These are phyloP conservation scores for Fusarium ambrosium DNA, from an alignment of 2,329 filamentous ascomycete genomes.

Conservation along the genomic window DNA sequence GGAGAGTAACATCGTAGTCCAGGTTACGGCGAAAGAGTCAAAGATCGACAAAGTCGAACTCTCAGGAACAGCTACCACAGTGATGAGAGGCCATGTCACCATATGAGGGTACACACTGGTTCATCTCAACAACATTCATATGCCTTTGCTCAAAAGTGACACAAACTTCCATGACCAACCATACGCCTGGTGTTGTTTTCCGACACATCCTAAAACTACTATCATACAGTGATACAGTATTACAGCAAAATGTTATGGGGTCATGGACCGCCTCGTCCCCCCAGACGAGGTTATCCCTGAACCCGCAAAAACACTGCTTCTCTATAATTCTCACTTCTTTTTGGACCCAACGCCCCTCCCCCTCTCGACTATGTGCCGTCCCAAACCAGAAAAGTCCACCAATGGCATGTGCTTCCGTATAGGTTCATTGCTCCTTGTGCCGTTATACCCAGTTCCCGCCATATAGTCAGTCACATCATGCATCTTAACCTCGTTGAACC, in stretches of 20 bases:
- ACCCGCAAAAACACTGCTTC: constrained; percentile 35
- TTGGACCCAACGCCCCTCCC: constrained; percentile 44
- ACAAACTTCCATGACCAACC: constrained; percentile 37
- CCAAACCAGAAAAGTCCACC: constrained; percentile 43
- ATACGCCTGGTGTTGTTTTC: constrained; percentile 45
- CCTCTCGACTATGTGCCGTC: constrained; percentile 40
- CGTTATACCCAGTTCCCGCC: constrained; percentile 20
- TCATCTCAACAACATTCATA: background rate
- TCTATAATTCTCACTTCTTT: constrained; percentile 49
- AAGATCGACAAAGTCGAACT: constrained; percentile 50
- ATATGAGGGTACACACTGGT: constrained; percentile 34
- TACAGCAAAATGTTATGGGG: constrained; percentile 46
- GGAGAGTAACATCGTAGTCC: constrained; percentile 65
- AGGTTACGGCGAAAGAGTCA: constrained; percentile 54
- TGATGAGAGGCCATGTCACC: constrained; percentile 53
- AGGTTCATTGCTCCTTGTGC: constrained; percentile 32
- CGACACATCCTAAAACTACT: constrained; percentile 47
- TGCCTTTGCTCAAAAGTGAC: background rate
- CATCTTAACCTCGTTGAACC: constrained; percentile 50
- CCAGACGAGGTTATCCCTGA: constrained; percentile 43
- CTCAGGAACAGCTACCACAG: constrained; percentile 52
- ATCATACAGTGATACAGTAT: constrained; percentile 57
- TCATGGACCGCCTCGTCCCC: constrained; percentile 37
- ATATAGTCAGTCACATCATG: constrained; percentile 9
- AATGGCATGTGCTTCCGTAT: constrained; percentile 30